Base-by-base conservation (phyloP, 1,284 basidiomycete species). In the Ganoderma multipileum region DNA sequence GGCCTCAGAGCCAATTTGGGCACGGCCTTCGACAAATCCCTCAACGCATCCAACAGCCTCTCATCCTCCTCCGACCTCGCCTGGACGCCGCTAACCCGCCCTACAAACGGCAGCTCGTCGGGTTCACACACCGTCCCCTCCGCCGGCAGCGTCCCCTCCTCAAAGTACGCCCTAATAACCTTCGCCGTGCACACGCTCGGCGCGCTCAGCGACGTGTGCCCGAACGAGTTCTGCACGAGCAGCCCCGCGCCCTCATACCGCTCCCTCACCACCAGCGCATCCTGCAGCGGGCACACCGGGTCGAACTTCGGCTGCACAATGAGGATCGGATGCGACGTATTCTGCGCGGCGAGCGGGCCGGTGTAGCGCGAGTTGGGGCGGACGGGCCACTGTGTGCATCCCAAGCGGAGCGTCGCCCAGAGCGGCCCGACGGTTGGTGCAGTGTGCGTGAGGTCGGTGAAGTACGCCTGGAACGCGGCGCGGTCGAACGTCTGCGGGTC, bases 171-270 rank as follows among this genome's bases (percentile, higher is more conserved):
- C 14, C 79, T 77, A 26, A 87, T 73, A 66, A 82, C 70, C 59
- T 77, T 76, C 38, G 79, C 76, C 0, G 84, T 85, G 76, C 85
- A 86, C 18, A 82, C 63, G 6, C 84, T 86, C 4, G 82, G 80
- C 18, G 79, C 80, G 1, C 79, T 68, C 16, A 83, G 30, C 11
- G 84, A 85, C 69, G 79, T 80, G 68, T 86, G 85, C 82, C 85
- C 54, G 30, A 64, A 39, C 58, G 30, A 69, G 38, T 71, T 67
- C 67, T 74, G 73, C 52, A 74, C 66, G 41, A 72, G 68, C 38
- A 74, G 54, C 30, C 68, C 71, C 33, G 73, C 71, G n/a, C 68
- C 72, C 5, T 36, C 50, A 58, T 65, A 74, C 18, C 73, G 69
- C 41, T 28, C 64, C 26, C 71, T 63, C 54, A 74, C 73, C 36